Conservation (phyloP, 2,329 filamentous ascomycete species). For the Tolypocladium guangdongense region DNA sequence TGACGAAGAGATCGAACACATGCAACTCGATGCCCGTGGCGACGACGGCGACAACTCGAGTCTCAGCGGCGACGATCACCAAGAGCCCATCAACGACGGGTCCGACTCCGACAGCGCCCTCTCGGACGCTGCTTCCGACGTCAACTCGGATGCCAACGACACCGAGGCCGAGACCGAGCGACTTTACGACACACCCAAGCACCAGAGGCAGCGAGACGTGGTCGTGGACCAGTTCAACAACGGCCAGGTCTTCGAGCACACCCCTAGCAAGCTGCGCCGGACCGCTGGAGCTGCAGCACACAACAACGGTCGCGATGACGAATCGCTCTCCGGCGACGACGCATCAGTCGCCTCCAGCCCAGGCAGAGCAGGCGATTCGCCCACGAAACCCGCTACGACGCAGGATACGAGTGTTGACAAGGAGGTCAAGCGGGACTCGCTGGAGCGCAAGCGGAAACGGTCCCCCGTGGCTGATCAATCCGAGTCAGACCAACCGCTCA, state of each 20-base stretch:
- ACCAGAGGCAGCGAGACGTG: constrained; percentile 50
- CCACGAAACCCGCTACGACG: constrained; percentile 19
- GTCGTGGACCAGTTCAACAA: constrained; percentile 45
- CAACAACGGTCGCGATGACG: constrained; percentile 25
- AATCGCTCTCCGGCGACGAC: constrained; percentile 28
- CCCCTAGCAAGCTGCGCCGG: constrained; percentile 67
- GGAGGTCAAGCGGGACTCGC: constrained; percentile 19
- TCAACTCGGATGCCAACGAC: constrained; percentile 38
- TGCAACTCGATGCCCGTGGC: constrained; percentile 31
- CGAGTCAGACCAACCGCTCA: constrained; percentile 35
- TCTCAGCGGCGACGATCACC: constrained; percentile 14
- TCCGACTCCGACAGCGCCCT: constrained; percentile 41
- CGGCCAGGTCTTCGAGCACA: constrained; percentile 48
- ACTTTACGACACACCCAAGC: constrained; percentile 77
- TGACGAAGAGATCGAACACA: constrained; percentile 55
- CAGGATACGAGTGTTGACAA: constrained; percentile 19
- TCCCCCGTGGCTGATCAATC: constrained; percentile 32
- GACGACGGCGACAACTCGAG: constrained; percentile 19
- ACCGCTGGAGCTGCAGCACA: constrained; percentile 22
- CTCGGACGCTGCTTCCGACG: constrained; percentile 38
- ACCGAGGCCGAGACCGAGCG: constrained; percentile 92
- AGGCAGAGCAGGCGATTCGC: constrained; percentile 24
- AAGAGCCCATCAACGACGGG: constrained; percentile 18
- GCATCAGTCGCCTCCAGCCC: constrained; percentile 27
- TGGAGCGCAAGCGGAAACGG: constrained; percentile 39